Conservation (phyloP, 192 early-diverging fungal genomes). For the Linnemannia hyalina region DNA sequence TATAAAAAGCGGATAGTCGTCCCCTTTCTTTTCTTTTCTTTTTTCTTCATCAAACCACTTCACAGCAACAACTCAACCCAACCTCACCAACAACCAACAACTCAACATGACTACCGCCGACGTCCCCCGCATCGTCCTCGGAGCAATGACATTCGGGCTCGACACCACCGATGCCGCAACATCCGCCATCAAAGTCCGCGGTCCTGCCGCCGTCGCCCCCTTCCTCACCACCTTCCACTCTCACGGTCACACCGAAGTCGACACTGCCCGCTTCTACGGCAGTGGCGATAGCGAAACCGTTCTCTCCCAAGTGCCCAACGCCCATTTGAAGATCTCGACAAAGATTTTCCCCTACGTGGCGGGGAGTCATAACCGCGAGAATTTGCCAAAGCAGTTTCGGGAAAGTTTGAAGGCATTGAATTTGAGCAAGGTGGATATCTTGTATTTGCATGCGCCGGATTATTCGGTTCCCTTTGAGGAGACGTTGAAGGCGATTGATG, state of each 20-base stretch:
- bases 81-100: no score
- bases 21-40: not conserved
- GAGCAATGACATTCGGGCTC: slow-evolving; percentile 23
- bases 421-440: slow-evolving; percentile 64
- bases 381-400: slow-evolving; percentile 34
- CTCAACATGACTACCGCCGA: not conserved
- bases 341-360: slow-evolving; percentile 64
- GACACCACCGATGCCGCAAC: slow-evolving; percentile 41
- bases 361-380: slow-evolving; percentile 61
- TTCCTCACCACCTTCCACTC: not conserved
- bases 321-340: slow-evolving; percentile 60
- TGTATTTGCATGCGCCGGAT: slow-evolving; percentile 75
- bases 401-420: slow-evolving; percentile 61
- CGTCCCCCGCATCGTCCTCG: slow-evolving; percentile 21
- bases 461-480: slow-evolving; percentile 62
- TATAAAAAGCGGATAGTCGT: no score
- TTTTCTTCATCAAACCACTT: not conserved
- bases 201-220: not conserved
- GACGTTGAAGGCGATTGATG: slow-evolving; percentile 66
- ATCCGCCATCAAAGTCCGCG: slow-evolving; percentile 10
- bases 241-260: slow-evolving; percentile 3
- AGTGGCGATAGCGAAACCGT: slow-evolving; percentile 59
- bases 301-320: slow-evolving; percentile 21
- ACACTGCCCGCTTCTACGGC: slow-evolving; percentile 54
- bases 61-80: not conserved